Evolutionary conservation across 805 yeast species (phyloP).

Genomic region (Saccharomyces mikatae): DNA sequence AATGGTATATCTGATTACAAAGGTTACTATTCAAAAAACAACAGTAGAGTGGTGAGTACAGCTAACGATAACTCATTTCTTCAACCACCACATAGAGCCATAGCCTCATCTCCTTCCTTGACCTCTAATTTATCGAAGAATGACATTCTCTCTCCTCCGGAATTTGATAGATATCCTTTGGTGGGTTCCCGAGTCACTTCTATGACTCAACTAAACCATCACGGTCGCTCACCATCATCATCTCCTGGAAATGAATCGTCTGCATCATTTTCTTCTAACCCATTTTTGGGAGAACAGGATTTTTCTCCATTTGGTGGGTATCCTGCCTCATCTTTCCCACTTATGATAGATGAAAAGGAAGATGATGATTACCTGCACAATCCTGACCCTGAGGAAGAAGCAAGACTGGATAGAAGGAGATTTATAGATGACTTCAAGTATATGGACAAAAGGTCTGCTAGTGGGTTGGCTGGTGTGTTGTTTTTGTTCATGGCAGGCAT

Average conservation of each 20-base stretch:
- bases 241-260: constrained; percentile 12
- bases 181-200: constrained; percentile 52
- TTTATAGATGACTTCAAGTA: constrained; percentile 53
- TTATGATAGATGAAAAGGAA: constrained; percentile 85
- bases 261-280: constrained; percentile 27
- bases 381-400: constrained; percentile 90
- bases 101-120: constrained; percentile 13
- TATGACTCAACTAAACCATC: constrained; percentile 27
- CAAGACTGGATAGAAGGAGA: constrained; percentile 64
- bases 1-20: constrained; percentile 20
- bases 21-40: constrained; percentile 25
- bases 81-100: not conserved
- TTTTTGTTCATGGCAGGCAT: constrained; percentile 50
- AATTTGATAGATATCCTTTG: constrained; percentile 63
- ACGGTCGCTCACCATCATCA: constrained; percentile 18
- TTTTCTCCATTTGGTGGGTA: constrained; percentile 91
- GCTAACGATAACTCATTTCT: constrained; percentile 1
- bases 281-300: constrained; percentile 49
- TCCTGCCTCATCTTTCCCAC: constrained; percentile 85
- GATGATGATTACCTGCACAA: constrained; percentile 89
- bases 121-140: constrained; percentile 10
- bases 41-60: constrained; percentile 1
- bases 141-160: constrained; percentile 40
- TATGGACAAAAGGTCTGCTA: constrained; percentile 52
- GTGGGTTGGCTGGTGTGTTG: constrained; percentile 52